Evolutionary conservation across 148 eudicot species (phyloP).

Genomic region (Chenopodium formosanum): DNA sequence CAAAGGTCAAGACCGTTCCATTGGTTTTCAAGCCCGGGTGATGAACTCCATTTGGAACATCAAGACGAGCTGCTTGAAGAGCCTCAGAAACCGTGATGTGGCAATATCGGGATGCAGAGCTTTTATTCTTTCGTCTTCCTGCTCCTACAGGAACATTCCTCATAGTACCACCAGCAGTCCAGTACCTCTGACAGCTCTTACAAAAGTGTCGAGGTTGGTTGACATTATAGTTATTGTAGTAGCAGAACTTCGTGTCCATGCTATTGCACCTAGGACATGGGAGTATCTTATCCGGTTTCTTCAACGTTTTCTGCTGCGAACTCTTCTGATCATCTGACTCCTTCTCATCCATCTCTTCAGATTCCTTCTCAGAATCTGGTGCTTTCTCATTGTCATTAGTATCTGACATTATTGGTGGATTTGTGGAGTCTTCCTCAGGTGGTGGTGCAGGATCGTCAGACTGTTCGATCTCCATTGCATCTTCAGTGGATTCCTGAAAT

Average conservation of each 20-base stretch:
- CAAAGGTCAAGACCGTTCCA: constrained; percentile 65
- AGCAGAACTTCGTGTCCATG: constrained; percentile 97
- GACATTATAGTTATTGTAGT: constrained; percentile 87
- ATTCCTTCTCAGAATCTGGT: constrained; percentile 46
- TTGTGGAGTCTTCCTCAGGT: constrained; percentile 26
- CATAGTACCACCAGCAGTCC: constrained; percentile 99
- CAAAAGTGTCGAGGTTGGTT: constrained; percentile 95
- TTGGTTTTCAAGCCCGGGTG: constrained; percentile 40
- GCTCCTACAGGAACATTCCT: constrained; percentile 91
- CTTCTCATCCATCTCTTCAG: constrained; percentile 37
- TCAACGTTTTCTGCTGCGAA: constrained; percentile 50
- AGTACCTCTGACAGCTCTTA: constrained; percentile 91
- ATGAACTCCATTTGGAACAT: constrained; percentile 42
- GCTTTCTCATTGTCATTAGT: constrained; percentile 38
- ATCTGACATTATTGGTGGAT: constrained; percentile 26
- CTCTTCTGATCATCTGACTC: constrained; percentile 42
- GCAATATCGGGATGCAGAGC: constrained; percentile 48
- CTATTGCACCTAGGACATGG: constrained; percentile 97
- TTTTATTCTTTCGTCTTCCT: constrained; percentile 91
- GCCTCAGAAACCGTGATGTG: constrained; percentile 65
- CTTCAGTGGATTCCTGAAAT: constrained; percentile 48
- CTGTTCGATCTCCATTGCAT: constrained; percentile 31
- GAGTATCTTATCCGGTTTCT: constrained; percentile 87
- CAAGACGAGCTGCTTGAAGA: constrained; percentile 46
- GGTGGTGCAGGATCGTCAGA: constrained; percentile 24